Evolutionary conservation across 1,284 basidiomycete genomes (phyloP).

Genomic region (Microbotryomycetes sp.): DNA sequence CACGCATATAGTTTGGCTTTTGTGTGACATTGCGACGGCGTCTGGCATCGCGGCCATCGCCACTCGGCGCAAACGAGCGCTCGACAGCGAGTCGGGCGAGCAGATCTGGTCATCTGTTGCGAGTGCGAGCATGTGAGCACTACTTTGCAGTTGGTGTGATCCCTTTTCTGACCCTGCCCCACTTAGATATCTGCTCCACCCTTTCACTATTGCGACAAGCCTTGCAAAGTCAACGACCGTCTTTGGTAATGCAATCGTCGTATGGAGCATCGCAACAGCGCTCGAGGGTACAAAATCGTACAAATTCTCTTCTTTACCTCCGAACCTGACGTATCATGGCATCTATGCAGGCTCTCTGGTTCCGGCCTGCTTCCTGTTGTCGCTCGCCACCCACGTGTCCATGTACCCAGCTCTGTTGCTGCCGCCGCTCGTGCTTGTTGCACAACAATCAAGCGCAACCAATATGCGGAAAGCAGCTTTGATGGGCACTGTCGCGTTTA

Average conservation of each 20-base stretch:
- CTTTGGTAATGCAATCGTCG: conserved; percentile 63
- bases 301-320: conserved; percentile 12
- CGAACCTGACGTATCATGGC: background rate
- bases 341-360: conserved; percentile 15
- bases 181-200: conserved; percentile 74
- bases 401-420: conserved; percentile 63
- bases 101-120: too few relatives aligned
- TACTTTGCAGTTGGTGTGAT: too few relatives aligned
- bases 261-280: conserved; percentile 65
- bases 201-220: conserved; percentile 71
- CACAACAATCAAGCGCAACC: conserved; percentile 16
- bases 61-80: conserved; percentile 33
- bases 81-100: background rate
- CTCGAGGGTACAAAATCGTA: conserved; percentile 57
- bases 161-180: conserved; percentile 20
- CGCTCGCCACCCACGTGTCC: conserved; percentile 62
- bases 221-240: conserved; percentile 71
- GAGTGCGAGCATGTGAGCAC: conserved; percentile 46
- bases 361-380: conserved; percentile 56
- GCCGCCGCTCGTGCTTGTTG: conserved; percentile 58
- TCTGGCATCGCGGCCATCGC: conserved; percentile 58
- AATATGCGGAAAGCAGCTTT: background rate
- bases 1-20: conserved; percentile 79
- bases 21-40: conserved; percentile 59
- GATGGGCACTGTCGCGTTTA: conserved; percentile 12